Base-by-base conservation (phyloP, 257 asterid species). In the Nicotiana otophora region DNA sequence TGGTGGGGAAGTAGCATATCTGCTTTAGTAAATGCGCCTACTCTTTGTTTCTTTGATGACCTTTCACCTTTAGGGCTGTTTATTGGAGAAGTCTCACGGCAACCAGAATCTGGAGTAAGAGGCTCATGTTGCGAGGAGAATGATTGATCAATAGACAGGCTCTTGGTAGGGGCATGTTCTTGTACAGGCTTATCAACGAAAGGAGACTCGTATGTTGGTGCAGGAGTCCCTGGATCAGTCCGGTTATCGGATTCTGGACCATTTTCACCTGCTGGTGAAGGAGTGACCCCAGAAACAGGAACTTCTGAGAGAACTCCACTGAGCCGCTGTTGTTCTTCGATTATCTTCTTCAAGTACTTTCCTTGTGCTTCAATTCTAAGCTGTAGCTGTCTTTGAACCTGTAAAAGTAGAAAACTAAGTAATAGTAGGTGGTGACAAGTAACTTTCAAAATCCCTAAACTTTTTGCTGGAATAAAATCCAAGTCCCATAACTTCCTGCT, bases 381-480 rank as follows among this genome's bases (percentile, higher is more conserved):
- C 79, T 96, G 98, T 20, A 96, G 92, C 87, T 94, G 99, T 81
- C 97, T 92, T 84, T 96, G 99, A n/a, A 96, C 99, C 99, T 96
- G 88, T 81, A n/a, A 63, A 33, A 19, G 23, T 72, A 14, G 48
- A n/a, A 39, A 39, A 19, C 4, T 12, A n/a, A 72, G 61, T 42
- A 19, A 23, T n/a, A 72, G 23, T 12, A 19, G 61, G 58, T 20
- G 58, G 53, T 7, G 11, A 70, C 34, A 39, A 70, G 34, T 14
- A 55, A 55, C 61, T 5, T 55, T 55, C 9, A 57, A 57, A 53
- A 57, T 57, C 28, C 63, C 11, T 57, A 19, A 19, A 19, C 26
- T 5, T 57, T 42, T 57, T 57, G 20, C 63, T 1, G 26, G 26
- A 57, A 17, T 57, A 16, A 57, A 57, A 16, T 57, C 28, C 20